phyloP scores from a whole-genome alignment of 2,329 filamentous ascomycete genomes.

The Botryotinia narcissicola region DNA sequence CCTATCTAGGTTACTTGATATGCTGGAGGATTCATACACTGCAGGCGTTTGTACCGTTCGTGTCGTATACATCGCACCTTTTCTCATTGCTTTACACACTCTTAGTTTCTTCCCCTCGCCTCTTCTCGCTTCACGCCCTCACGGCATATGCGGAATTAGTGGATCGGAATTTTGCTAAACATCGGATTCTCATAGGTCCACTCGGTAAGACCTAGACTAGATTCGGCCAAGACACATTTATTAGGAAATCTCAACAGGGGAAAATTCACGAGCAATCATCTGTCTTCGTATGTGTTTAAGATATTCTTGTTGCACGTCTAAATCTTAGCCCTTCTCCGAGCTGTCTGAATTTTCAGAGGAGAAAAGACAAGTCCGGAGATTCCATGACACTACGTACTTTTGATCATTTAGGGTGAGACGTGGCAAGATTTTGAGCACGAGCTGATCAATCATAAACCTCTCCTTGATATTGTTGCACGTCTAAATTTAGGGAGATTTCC shows the following conservation, averaged over 20 bases:
- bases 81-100: background rate
- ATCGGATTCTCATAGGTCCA: background rate
- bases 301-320: background rate
- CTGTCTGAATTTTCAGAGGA: background rate
- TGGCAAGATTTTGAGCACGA: background rate
- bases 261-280: background rate
- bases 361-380: background rate
- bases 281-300: background rate
- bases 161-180: background rate
- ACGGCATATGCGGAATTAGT: background rate
- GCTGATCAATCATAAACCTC: background rate
- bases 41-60: background rate
- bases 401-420: background rate
- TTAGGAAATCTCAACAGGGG: background rate
- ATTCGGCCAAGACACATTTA: background rate
- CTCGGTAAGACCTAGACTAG: background rate
- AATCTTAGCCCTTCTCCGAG: background rate
- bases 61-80: background rate
- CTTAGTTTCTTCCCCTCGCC: background rate
- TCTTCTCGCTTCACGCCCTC: conserved; percentile 5
- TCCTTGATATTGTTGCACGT: background rate
- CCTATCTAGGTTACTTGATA: background rate
- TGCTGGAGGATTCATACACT: background rate
- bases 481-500: background rate
- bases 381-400: background rate